Evolutionary conservation across 129 eudicot genomes (phyloP).

Genomic region (Centaurea solstitialis): DNA sequence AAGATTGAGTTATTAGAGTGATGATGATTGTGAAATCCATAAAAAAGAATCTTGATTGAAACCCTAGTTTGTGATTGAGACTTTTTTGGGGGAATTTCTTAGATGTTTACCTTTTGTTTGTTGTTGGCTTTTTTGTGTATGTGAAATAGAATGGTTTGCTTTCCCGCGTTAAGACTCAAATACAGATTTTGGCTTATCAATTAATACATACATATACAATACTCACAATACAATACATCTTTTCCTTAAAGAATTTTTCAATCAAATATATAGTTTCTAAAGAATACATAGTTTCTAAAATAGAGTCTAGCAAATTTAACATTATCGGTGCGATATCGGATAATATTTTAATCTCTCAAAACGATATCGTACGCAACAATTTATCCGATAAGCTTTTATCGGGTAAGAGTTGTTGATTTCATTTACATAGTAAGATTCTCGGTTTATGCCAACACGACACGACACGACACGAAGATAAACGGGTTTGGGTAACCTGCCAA

Average conservation of each 20-base stretch:
- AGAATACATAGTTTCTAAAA: no score
- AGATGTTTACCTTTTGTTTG: neutral
- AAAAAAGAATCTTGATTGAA: neutral
- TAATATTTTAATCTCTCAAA: no score
- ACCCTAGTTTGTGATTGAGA: neutral
- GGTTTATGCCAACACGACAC: no score
- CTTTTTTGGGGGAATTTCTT: neutral
- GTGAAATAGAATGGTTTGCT: neutral
- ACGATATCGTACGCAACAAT: no score
- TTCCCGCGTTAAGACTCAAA: neutral
- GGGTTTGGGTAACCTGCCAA: no score
- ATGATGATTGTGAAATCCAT: neutral
- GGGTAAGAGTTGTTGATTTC: no score
- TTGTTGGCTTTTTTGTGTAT: neutral
- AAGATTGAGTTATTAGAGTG: neutral
- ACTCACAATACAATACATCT: neutral
- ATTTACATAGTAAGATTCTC: no score
- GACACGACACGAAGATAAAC: no score
- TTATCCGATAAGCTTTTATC: no score
- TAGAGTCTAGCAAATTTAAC: no score
- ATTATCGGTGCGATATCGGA: no score
- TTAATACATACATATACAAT: no score
- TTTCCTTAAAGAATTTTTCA: neutral
- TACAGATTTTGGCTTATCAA: neutral
- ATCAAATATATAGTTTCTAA: neutral